A percentile compares a stretch with the other conserved stretches of the same genome.
These are phyloP conservation scores for Penicillium sclerotiorum DNA, from an alignment of 2,329 filamentous ascomycete genomes.

Conservation along the genomic window DNA sequence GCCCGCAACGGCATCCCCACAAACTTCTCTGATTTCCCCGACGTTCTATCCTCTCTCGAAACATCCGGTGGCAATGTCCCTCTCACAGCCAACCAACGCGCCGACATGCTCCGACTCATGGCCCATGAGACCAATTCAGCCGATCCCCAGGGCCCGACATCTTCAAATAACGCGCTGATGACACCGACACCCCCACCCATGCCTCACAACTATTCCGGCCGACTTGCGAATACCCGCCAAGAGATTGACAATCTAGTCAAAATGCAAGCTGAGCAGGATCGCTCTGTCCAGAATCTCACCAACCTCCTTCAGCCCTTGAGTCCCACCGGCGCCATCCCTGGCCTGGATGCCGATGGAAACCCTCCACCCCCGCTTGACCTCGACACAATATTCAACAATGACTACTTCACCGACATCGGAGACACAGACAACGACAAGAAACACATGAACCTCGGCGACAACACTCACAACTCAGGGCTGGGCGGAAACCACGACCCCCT, in stretches of 20 bases:
- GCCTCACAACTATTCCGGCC: constrained; percentile 50
- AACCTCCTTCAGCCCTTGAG: constrained; percentile 76
- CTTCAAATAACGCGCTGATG: constrained; percentile 59
- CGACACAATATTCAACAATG: constrained; percentile 60
- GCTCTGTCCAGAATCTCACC: constrained; percentile 73
- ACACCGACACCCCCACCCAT: constrained; percentile 58
- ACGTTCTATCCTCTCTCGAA: constrained; percentile 49
- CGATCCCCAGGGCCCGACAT: constrained; percentile 39
- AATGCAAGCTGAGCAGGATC: constrained; percentile 76
- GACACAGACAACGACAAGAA: constrained; percentile 35
- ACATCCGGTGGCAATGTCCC: constrained; percentile 46
- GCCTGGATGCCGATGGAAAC: constrained; percentile 54
- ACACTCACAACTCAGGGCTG: constrained; percentile 19
- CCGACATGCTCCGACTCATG: constrained; percentile 52
- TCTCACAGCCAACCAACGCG: constrained; percentile 49
- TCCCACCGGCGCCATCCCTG: constrained; percentile 76
- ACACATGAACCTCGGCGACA: constrained; percentile 21
- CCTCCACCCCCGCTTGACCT: constrained; percentile 55
- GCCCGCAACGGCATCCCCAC: constrained; percentile 44
- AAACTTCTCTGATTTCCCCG: constrained; percentile 47
- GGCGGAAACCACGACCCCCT: constrained; percentile 20
- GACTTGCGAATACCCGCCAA: constrained; percentile 66
- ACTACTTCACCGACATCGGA: constrained; percentile 54
- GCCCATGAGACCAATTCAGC: constrained; percentile 49
- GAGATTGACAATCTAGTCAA: constrained; percentile 79